Percentiles rank a stretch among this genome's conserved stretches.
phyloP scores from a whole-genome alignment of 768 basidiomycete genomes.

The Boletus speciosus region DNA sequence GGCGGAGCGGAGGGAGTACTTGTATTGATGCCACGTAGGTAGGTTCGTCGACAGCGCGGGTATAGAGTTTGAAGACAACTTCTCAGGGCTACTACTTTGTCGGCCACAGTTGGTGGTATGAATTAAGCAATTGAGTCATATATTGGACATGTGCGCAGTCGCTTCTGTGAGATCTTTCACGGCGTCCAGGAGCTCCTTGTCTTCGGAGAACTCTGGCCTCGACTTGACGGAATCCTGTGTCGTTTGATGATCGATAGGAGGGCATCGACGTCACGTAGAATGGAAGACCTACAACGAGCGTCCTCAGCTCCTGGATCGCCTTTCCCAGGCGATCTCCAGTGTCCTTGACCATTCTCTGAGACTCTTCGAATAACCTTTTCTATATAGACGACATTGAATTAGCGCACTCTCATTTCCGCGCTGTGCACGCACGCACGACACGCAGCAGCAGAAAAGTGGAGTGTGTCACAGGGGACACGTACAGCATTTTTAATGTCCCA shows the following conservation, averaged over 20 bases:
- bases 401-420: constrained; percentile 29
- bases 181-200: constrained; percentile 50
- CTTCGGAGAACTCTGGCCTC: constrained; percentile 29
- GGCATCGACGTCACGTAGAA: constrained; percentile 14
- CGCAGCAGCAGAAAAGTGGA: constrained; percentile 11
- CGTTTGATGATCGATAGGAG: constrained; percentile 7
- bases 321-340: constrained; percentile 57
- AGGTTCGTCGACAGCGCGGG: constrained; percentile 16
- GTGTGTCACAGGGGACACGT: constrained; percentile 28
- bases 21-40: neutral
- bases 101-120: constrained; percentile 17
- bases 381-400: constrained; percentile 29
- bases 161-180: constrained; percentile 55
- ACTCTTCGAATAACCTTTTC: constrained; percentile 71
- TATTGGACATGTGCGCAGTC: constrained; percentile 36
- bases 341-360: constrained; percentile 76
- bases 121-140: constrained; percentile 10
- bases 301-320: constrained; percentile 59
- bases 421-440: constrained; percentile 20
- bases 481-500: constrained; percentile 80
- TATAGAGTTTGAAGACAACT: constrained; percentile 11
- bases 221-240: constrained; percentile 29
- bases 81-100: constrained; percentile 17
- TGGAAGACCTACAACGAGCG: constrained; percentile 59
- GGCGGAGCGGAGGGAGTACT: constrained; percentile 6